These are phyloP conservation scores for Dentipellis fragilis DNA, from an alignment of 768 basidiomycete species.

Conservation along the genomic window DNA sequence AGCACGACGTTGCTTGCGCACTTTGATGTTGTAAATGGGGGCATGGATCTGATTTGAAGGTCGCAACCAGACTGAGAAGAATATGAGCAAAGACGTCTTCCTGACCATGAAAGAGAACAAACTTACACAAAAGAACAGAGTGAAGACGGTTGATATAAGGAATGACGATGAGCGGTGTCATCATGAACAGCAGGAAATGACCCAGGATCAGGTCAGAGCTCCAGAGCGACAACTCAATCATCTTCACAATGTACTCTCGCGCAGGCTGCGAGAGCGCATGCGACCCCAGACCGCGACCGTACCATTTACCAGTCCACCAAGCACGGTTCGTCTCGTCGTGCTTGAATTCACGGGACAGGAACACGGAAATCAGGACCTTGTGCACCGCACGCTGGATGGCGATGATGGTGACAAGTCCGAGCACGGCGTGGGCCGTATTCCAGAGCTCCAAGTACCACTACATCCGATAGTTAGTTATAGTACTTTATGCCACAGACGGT, in stretches of 20 bases:
- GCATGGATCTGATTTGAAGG: conserved; percentile 92
- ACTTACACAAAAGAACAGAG: conserved; percentile 88
- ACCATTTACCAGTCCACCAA: conserved; percentile 99
- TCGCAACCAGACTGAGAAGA: conserved; percentile 74
- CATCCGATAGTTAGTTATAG: not conserved
- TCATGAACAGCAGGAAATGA: conserved; percentile 76
- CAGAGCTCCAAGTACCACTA: conserved; percentile 96
- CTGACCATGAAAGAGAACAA: not conserved
- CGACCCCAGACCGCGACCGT: conserved; percentile 84
- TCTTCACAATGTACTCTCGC: conserved; percentile 96
- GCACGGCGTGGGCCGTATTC: conserved; percentile 93
- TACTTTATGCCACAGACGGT: too few species aligned
- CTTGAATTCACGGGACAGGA: conserved; percentile 95
- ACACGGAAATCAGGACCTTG: conserved; percentile 89
- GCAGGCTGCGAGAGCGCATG: conserved; percentile 92
- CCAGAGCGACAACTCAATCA: conserved; percentile 96
- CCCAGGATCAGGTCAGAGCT: conserved; percentile 87
- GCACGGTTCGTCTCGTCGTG: conserved; percentile 97
- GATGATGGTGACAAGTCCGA: conserved; percentile 84
- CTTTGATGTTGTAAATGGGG: conserved; percentile 83
- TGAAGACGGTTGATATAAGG: conserved; percentile 86
- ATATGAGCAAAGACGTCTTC: conserved; percentile 9
- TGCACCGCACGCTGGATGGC: conserved; percentile 87
- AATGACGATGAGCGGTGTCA: conserved; percentile 77
- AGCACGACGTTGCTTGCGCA: conserved; percentile 81